Evolutionary conservation across 345 rosid genomes (phyloP), one percentile per base, ranked within the genome.

Genomic region (Citropsis articulata): DNA sequence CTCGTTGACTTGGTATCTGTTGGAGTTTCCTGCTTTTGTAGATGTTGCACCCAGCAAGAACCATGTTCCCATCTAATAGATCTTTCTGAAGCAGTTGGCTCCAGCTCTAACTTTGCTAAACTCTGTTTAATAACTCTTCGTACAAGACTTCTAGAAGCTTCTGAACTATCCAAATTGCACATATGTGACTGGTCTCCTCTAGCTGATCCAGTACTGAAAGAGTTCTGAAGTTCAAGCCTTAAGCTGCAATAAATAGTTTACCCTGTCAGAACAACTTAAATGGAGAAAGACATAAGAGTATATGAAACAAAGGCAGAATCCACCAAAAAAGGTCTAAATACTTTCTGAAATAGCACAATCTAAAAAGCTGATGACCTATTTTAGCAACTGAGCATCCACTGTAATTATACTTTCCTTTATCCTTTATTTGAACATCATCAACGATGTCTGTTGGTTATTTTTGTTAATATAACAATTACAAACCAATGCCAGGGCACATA

Each of bases 61-160:
- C 93, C 90, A 76, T 89, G 87, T 81, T 91, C 91, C 91, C 91
- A 91, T 83, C 93, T 80, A n/a, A n/a, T n/a, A n/a, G n/a, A n/a
- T n/a, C n/a, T n/a, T n/a, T n/a, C n/a, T n/a, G n/a, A n/a, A n/a
- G n/a, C n/a, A n/a, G n/a, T n/a, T n/a, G n/a, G n/a, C n/a, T n/a
- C n/a, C n/a, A n/a, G n/a, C n/a, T n/a, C n/a, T n/a, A 87, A 72
- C 77, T 88, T 82, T 63, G 72, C 71, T 72, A 88, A 81, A 84
- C 88, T 87, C 73, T 87, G 84, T 79, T 77, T 78, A 28, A 85
- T 76, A 40, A 87, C 78, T 72, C 60, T n/a, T n/a, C n/a, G n/a
- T 78, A 89, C 81, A 72, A 80, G 88, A 62, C 42, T 75, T 59
- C 71, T 84, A 14, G 63, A 69, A 69, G 79, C 69, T 74, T 82